Evolutionary conservation across 1,139 yeast genomes (phyloP).

Genomic region (Insectozyma bohioensis): DNA sequence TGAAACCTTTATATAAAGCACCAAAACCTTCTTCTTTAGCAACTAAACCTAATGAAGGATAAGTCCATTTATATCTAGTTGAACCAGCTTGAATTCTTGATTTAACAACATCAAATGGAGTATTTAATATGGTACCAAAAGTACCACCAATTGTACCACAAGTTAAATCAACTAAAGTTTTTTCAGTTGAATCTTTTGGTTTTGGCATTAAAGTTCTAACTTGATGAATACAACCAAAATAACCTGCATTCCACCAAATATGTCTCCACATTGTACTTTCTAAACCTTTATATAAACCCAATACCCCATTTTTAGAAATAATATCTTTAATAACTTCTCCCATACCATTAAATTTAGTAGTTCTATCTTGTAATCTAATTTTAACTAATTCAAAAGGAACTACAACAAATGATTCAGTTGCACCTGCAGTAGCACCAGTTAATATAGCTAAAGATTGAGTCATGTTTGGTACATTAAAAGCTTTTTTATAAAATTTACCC

Average conservation of each 20-base stretch:
- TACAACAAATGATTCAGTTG: conserved; percentile 92
- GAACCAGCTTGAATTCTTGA: conserved; percentile 93
- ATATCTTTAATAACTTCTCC: conserved; percentile 78
- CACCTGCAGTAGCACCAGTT: conserved; percentile 99
- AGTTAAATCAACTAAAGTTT: conserved; percentile 81
- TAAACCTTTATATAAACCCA: conserved; percentile 89
- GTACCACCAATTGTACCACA: conserved; percentile 98
- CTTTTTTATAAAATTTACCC: conserved; percentile 77
- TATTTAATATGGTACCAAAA: conserved; percentile 87
- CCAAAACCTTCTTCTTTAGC: conserved; percentile 86
- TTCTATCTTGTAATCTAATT: conserved; percentile 87
- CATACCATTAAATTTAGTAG: conserved; percentile 82
- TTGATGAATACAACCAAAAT: conserved; percentile 93
- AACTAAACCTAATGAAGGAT: conserved; percentile 75
- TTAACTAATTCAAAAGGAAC: conserved; percentile 91
- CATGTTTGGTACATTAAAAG: conserved; percentile 69
- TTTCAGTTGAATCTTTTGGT: conserved; percentile 66
- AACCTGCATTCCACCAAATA: conserved; percentile 95
- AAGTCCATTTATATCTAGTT: conserved; percentile 86
- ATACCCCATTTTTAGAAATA: conserved; percentile 68
- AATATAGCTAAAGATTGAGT: conserved; percentile 82
- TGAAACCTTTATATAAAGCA: conserved; percentile 90
- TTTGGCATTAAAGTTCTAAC: conserved; percentile 76
- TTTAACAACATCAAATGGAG: conserved; percentile 98
- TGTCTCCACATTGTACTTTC: conserved; percentile 99